Percentiles rank a stretch among this genome's conserved stretches.
phyloP scores from a whole-genome alignment of 768 basidiomycete genomes.

The Boletus sp. region DNA sequence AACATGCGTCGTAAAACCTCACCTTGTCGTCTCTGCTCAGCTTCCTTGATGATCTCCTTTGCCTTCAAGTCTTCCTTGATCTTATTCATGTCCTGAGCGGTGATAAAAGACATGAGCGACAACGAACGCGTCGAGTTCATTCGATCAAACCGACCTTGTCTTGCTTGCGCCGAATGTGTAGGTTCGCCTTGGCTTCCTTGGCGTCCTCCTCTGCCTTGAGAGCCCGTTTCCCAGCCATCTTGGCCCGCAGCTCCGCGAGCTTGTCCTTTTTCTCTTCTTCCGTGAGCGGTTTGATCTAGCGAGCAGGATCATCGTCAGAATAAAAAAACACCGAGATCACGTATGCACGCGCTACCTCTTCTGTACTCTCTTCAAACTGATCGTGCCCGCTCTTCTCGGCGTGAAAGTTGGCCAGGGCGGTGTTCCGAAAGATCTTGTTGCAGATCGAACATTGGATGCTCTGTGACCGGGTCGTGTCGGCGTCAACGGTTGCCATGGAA shows the following conservation, averaged over 20 bases:
- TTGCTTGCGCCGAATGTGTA: conserved; percentile 79
- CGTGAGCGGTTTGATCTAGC: conserved; percentile 89
- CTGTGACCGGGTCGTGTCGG: conserved; percentile 34
- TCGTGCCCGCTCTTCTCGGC: conserved; percentile 95
- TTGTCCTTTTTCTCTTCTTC: conserved; percentile 90
- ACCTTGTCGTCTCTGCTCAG: conserved; percentile 71
- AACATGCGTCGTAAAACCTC: conserved; percentile 41
- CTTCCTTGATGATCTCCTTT: conserved; percentile 83
- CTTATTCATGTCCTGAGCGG: conserved; percentile 59
- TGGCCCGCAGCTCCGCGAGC: conserved; percentile 73
- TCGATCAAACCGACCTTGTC: conserved; percentile 55
- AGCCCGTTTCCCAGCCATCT: conserved; percentile 79
- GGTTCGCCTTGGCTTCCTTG: conserved; percentile 70
- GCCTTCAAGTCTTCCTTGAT: conserved; percentile 73
- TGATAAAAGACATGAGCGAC: conserved; percentile 1
- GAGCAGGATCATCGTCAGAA: too few species aligned
- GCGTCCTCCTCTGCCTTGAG: conserved; percentile 70
- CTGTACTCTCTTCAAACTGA: conserved; percentile 92
- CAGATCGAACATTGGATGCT: conserved; percentile 85
- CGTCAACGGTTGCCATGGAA: not conserved
- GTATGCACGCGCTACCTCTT: conserved; percentile 59
- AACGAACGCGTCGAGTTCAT: not conserved
- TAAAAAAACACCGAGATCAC: too few species aligned
- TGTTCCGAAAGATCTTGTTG: conserved; percentile 82
- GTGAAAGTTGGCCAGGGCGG: conserved; percentile 87